Conservation (phyloP, 2,329 filamentous ascomycete genomes). For the Ophiosphaerella korrae region DNA sequence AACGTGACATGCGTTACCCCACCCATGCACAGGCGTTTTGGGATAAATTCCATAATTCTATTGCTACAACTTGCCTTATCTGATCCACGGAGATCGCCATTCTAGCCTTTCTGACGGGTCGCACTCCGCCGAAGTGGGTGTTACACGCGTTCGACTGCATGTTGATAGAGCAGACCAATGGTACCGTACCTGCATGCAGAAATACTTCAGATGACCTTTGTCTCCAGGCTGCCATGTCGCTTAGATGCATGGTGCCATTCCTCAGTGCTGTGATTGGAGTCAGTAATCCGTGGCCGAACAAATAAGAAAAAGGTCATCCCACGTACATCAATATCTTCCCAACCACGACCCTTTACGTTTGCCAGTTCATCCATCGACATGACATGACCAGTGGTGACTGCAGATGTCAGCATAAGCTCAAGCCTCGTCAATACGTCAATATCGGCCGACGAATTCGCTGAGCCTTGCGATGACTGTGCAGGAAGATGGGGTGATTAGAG, state of each 20-base stretch:
- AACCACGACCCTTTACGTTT: slow-evolving; percentile 85
- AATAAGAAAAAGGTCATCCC: slow-evolving; percentile 8
- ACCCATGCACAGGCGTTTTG: neutral
- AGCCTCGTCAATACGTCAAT: neutral
- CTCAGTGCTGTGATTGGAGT: slow-evolving; percentile 40
- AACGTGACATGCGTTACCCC: neutral
- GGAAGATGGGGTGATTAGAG: neutral
- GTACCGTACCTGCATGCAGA: slow-evolving; percentile 5
- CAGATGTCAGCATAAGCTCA: slow-evolving; percentile 25
- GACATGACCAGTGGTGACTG: slow-evolving; percentile 82
- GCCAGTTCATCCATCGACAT: slow-evolving; percentile 86
- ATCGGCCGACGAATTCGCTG: neutral
- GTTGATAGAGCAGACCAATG: slow-evolving; percentile 1
- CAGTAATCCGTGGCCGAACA: slow-evolving; percentile 18
- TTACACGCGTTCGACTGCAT: slow-evolving; percentile 1
- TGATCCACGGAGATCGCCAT: slow-evolving; percentile 2
- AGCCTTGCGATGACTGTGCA: neutral
- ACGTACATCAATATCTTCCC: slow-evolving; percentile 72
- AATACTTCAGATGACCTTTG: slow-evolving; percentile 22
- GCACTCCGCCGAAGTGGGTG: slow-evolving; percentile 10
- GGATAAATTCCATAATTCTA: slow-evolving; percentile 1
- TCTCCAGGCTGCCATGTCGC: neutral
- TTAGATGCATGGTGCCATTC: slow-evolving; percentile 11
- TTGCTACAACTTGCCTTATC: slow-evolving; percentile 9
- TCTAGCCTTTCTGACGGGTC: slow-evolving; percentile 2